These are phyloP conservation scores for Grosmannia penicillata DNA, from an alignment of 2,329 filamentous ascomycete genomes.

Conservation along the genomic window DNA sequence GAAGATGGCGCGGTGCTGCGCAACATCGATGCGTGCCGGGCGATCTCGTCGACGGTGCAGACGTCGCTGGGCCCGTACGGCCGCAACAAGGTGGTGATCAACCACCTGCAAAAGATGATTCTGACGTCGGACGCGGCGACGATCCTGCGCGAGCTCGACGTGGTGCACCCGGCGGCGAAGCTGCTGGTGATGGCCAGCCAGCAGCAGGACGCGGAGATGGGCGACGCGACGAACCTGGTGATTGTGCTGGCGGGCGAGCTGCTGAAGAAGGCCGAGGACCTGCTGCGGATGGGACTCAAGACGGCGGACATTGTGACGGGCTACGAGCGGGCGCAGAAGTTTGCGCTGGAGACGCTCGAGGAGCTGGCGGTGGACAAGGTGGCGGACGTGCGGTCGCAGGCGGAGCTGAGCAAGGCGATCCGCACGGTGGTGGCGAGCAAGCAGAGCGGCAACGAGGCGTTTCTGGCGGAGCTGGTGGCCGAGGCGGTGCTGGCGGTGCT, in stretches of 20 bases:
- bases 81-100: constrained; percentile 99
- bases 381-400: constrained; percentile 62
- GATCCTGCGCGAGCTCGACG: constrained; percentile 92
- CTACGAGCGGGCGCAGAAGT: constrained; percentile 87
- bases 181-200: constrained; percentile 96
- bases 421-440: constrained; percentile 93
- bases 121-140: constrained; percentile 95
- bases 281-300: constrained; percentile 93
- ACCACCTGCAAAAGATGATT: constrained; percentile 99
- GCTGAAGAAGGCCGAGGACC: constrained; percentile 90
- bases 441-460: constrained; percentile 85
- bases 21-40: constrained; percentile 96
- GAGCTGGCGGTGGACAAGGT: constrained; percentile 86
- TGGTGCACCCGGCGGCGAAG: constrained; percentile 95
- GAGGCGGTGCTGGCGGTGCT: constrained; percentile 76
- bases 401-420: constrained; percentile 87
- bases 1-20: constrained; percentile 98
- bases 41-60: constrained; percentile 90
- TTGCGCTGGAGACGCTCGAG: constrained; percentile 73
- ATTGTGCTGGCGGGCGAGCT: constrained; percentile 92
- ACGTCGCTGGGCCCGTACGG: constrained; percentile 94
- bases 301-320: constrained; percentile 94
- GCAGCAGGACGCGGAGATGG: constrained; percentile 98
- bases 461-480: constrained; percentile 73
- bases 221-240: constrained; percentile 93